Evolutionary conservation across 1,284 basidiomycete genomes (phyloP), one percentile per base, ranked within the genome.

Genomic region (Xanthoconium separans): DNA sequence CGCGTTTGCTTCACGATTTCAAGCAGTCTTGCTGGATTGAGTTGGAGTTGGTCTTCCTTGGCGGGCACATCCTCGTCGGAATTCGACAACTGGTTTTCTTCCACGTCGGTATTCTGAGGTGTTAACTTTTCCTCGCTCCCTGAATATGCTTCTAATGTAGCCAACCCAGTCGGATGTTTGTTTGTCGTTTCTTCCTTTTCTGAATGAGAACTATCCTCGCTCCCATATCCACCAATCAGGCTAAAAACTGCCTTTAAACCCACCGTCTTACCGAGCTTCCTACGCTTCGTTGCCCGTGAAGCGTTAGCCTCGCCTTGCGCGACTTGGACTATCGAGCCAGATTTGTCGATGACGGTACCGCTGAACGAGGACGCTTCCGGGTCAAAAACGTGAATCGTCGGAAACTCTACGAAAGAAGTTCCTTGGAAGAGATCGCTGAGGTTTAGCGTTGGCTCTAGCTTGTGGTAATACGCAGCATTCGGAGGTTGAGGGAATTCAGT

Each of bases 321-420:
- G 24, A 64, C 58, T 15, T 64, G 72, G 13, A 70, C 60, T 44
- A 82, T 66, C 15, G 73, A 61, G 3, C 80, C 83, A 45, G 74
- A 64, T 46, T 75, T 72, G 56, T 87, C 80, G 11, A 89, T 73
- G 34, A 89, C 62, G 11, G 72, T 74, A 7, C 81, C 82, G 6
- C 70, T 70, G 72, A 91, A 93, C 16, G 64, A 70, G 7, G 66
- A 73, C 2, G 66, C 71, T 10, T 67, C 73, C 46, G 82, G 78
- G 47, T 85, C 79, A 74, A 82, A 86, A 5, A 95, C 71, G 47
- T 91, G 83, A 41, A 95, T 82, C 0, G 83, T 84, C 4, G 93
- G 92, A 63, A 83, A 94, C 70, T 95, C 93, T 42, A 89, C 77
- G 64, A 91, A 91, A 34, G 82, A 76, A 47, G 81, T 88, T 43